These are phyloP conservation scores for Pisolithus albus DNA, from an alignment of 768 basidiomycete species.

Conservation along the genomic window DNA sequence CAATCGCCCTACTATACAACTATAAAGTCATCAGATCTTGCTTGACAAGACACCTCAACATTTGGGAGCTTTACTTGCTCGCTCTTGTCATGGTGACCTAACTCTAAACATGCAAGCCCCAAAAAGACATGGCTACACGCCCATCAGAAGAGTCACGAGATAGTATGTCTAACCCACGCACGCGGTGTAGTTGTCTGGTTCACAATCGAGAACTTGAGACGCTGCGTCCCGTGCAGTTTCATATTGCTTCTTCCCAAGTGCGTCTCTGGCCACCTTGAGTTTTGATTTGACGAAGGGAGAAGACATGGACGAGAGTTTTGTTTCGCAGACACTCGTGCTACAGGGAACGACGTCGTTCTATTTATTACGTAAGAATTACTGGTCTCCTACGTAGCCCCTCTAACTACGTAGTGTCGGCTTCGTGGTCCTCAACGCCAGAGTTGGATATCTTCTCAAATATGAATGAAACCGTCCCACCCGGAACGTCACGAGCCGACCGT, in stretches of 20 bases:
- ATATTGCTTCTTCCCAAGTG: constrained; percentile 71
- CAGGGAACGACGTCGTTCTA: too few relatives aligned
- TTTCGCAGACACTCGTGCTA: too few relatives aligned
- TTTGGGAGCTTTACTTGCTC: constrained; percentile 66
- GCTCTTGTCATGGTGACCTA: constrained; percentile 63
- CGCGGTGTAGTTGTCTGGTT: constrained; percentile 85
- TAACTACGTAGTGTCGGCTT: neutral
- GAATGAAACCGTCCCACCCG: constrained; percentile 69
- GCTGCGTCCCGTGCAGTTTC: constrained; percentile 60
- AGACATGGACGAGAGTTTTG: constrained; percentile 18
- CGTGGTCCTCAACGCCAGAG: constrained; percentile 10
- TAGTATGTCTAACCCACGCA: constrained; percentile 33
- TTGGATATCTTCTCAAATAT: constrained; percentile 59
- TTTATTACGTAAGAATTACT: too few relatives aligned
- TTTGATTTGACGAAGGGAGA: constrained; percentile 53
- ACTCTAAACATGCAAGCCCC: constrained; percentile 71
- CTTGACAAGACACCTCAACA: neutral
- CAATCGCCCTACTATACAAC: constrained; percentile 76
- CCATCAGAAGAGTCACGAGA: constrained; percentile 4
- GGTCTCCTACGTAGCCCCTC: too few relatives aligned
- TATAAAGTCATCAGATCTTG: constrained; percentile 27
- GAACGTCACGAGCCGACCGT: constrained; percentile 39
- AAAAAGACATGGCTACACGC: constrained; percentile 72
- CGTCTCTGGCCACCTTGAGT: constrained; percentile 75
- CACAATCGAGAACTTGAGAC: constrained; percentile 59